Base-by-base conservation (phyloP, 139 green algal species). In the Medakamo hakoo region DNA sequence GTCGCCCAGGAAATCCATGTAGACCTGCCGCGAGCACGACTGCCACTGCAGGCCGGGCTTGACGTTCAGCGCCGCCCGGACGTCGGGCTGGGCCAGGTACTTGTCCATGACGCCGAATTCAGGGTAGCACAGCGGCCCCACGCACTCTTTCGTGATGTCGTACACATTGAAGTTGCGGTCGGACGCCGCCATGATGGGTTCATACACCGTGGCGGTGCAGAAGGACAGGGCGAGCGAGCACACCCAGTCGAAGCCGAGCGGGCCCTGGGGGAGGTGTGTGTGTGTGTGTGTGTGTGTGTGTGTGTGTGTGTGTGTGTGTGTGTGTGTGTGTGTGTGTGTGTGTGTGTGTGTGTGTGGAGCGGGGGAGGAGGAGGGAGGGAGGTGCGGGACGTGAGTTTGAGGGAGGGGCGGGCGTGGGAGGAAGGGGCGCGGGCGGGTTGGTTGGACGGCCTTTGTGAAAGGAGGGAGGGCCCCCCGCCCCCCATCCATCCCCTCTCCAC, bases 111-210 rank as follows among this genome's bases (percentile, higher is more conserved):
- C 67, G 63, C 77, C 69, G 57, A 90, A 86, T 62, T 92, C 72
- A 4, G 14, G 74, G 70, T 95, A 95, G 76, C 88, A 95, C n/a
- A 95, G 77, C 1, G 67, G 60, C 0, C 83, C 82, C 28, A 73
- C 70, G 57, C 88, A 95, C 57, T 73, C 31, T 78, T 88, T 89
- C 56, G 80, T 78, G 71, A 94, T 88, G 78, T 95, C 86, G 62
- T 94, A 96, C 59, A 92, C 83, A 68, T 91, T 89, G 61, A 88
- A 77, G 40, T 63, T 68, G 22, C 78, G 72, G 55, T 73, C 66
- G 55, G 61, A 60, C 0, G 57, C 49, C 3, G 63, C 23, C 64
- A 81, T 73, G 63, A 83, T 60, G 14, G 65, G 66, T 1, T n/a
- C 67, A 57, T 81, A 76, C 58, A 68, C 48, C 24, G 73, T 74